A percentile compares a stretch with the other conserved stretches of the same genome.
These are phyloP conservation scores for Auricularia sp. DNA, from an alignment of 768 basidiomycete species.

Conservation along the genomic window DNA sequence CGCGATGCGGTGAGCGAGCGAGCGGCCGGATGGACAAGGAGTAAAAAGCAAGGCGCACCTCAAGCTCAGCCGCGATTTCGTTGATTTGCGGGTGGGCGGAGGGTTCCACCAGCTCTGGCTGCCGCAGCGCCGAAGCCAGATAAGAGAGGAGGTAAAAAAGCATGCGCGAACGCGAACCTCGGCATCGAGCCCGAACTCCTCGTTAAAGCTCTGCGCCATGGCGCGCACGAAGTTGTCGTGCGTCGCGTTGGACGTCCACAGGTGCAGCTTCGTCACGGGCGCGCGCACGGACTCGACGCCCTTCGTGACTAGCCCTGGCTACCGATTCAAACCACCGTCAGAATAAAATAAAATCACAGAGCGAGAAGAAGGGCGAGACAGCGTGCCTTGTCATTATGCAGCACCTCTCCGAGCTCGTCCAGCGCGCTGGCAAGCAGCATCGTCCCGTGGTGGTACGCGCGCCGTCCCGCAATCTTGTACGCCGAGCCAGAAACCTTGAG, in stretches of 20 bases:
- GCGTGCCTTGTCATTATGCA: constrained; percentile 58
- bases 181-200: constrained; percentile 39
- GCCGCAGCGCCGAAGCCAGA: constrained; percentile 19
- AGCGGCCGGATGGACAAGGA: constrained; percentile 24
- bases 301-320: constrained; percentile 76
- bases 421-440: constrained; percentile 89
- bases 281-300: constrained; percentile 89
- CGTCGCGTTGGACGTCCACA: constrained; percentile 38
- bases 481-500: constrained; percentile 97
- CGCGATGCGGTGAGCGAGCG: neutral
- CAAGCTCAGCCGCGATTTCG: no score
- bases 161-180: constrained; percentile 18
- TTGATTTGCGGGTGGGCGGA: no score
- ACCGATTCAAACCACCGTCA: neutral
- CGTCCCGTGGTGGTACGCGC: constrained; percentile 97
- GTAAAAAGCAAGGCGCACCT: no score
- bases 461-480: constrained; percentile 83
- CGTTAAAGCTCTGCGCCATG: constrained; percentile 56
- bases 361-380: neutral
- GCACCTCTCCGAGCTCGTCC: constrained; percentile 57
- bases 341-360: no score
- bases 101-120: constrained; percentile 7
- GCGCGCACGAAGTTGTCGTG: constrained; percentile 67
- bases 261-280: constrained; percentile 75
- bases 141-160: neutral